Base-by-base conservation (phyloP, 116 monocot species). In the Posidonia oceanica region DNA sequence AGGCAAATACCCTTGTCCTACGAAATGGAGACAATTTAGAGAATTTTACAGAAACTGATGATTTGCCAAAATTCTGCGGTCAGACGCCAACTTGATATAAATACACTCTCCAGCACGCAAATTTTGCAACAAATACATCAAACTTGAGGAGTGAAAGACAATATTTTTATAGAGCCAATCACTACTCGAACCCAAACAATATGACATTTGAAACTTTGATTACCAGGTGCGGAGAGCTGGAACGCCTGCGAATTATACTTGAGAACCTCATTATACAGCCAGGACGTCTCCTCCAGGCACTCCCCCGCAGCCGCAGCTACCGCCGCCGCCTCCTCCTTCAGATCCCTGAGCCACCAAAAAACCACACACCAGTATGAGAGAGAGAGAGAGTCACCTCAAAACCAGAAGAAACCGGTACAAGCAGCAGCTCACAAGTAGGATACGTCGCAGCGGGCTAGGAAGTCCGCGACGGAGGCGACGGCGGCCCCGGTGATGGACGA, bases 371-470 rank as follows among this genome's bases (percentile, higher is more conserved):
- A 29, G 29, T 29, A 2, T 52, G 62, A 12, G 48, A 41, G 61
- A 60, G 8, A 60, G 22, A 21, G 22, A 60, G 21, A 6, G 7
- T 15, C 39, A n/a, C 0, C 64, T 40, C 40, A 64, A 15, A 36
- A 39, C 5, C 15, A 64, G 0, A 10, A 36, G 36, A 13, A n/a
- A 42, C n/a, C 3, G 18, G 20, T 18, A 11, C 10, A 11, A 18
- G 41, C 5, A 44, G 40, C 8, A 41, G 60, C 93, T 79, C 70
- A 98, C 98, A 98, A 70, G 68, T 98, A 93, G 51, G 81, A 74
- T 54, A 90, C 85, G 66, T 98, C 98, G 61, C 87, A 89, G 39
- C 77, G 79, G 17, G 77, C 69, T 12, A 98, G 98, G 55, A 98
- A 54, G 38, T 79, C 81, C 3, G 82, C 85, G 29, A 98, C 80